Evolutionary conservation across 805 yeast genomes (phyloP).

Genomic region (Pichia pseudocactophila): DNA sequence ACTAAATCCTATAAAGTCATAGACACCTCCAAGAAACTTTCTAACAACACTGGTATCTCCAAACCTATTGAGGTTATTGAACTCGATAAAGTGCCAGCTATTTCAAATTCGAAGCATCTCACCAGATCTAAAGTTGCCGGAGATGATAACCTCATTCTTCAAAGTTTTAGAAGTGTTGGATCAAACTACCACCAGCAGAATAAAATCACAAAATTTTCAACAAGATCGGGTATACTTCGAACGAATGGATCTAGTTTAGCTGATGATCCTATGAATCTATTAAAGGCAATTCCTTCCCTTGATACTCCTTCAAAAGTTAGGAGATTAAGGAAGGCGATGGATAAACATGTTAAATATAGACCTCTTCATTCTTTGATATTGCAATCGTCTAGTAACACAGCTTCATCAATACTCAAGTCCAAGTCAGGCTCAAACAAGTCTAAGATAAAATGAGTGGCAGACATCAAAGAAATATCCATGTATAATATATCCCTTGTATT

Average conservation of each 20-base stretch:
- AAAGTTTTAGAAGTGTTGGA: too few species aligned
- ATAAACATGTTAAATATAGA: neutral
- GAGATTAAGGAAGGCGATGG: conserved; percentile 19
- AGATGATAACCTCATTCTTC: conserved; percentile 1
- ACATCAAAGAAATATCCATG: too few species aligned
- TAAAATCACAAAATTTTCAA: neutral
- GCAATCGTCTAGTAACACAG: neutral
- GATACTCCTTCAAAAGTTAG: conserved; percentile 21
- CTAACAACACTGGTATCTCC: too few species aligned
- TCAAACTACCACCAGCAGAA: neutral
- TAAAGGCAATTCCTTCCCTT: conserved; percentile 9
- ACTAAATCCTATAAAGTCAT: too few species aligned
- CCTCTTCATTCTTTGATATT: neutral
- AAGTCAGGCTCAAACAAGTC: too few species aligned
- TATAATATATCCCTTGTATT: too few species aligned
- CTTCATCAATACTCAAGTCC: too few species aligned
- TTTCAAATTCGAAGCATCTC: conserved; percentile 3
- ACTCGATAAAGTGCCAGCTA: too few species aligned
- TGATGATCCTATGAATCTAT: conserved; percentile 8
- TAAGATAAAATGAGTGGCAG: too few species aligned
- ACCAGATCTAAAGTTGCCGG: conserved; percentile 6
- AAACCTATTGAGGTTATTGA: too few species aligned
- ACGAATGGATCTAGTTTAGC: neutral
- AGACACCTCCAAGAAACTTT: too few species aligned
- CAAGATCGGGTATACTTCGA: neutral